Conservation (phyloP, 78 protist genomes). For the Dictyostelium capitatum region DNA sequence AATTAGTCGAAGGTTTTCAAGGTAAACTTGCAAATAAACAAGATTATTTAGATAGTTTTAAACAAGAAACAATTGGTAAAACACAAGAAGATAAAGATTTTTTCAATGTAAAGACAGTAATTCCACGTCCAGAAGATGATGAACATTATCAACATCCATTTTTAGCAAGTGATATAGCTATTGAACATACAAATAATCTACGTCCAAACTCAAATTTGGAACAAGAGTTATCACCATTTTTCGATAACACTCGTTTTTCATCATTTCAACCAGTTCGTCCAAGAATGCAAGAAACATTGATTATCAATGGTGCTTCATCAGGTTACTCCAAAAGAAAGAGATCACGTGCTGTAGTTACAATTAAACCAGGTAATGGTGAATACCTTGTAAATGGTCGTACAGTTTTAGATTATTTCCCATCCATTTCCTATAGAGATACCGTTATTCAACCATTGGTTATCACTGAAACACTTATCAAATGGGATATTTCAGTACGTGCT, state of each 20-base stretch:
- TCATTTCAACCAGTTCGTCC: conserved; percentile 54
- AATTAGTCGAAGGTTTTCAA: neutral
- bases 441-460: conserved; percentile 70
- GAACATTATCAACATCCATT: neutral
- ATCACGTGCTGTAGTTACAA: conserved; percentile 27
- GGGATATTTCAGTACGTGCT: conserved; percentile 30
- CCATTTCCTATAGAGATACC: conserved; percentile 36
- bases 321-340: conserved; percentile 76
- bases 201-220: neutral
- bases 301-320: conserved; percentile 27
- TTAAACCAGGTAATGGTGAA: conserved; percentile 56
- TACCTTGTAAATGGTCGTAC: conserved; percentile 48
- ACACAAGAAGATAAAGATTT: neutral
- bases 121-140: conserved; percentile 35
- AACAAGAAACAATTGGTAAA: neutral
- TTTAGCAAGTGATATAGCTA: neutral
- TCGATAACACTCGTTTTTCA: neutral
- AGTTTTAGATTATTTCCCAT: conserved; percentile 57
- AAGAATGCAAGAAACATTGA: neutral
- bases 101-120: neutral
- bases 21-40: neutral
- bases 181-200: neutral
- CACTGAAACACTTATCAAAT: conserved; percentile 63
- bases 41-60: neutral
- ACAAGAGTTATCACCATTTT: neutral